Conservation (phyloP, 2,329 filamentous ascomycete genomes). For the Fusarium annulatum region DNA sequence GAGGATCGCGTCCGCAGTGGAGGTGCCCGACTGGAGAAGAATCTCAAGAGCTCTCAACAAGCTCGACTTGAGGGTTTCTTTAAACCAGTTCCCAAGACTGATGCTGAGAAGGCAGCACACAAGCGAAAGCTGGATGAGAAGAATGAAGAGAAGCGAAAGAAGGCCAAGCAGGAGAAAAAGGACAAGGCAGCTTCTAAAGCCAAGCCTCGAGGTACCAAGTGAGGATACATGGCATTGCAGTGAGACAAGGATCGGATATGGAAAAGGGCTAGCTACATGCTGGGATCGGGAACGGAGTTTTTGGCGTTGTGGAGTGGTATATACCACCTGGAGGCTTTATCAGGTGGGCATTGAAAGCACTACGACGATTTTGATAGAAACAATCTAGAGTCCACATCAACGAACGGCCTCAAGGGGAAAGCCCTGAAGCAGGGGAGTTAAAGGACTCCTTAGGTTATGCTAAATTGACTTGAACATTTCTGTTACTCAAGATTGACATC, state of each 20-base stretch:
- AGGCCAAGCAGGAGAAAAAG: slow-evolving; percentile 92
- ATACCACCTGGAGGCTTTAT: background rate
- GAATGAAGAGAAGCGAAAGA: slow-evolving; percentile 93
- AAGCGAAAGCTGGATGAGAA: slow-evolving; percentile 97
- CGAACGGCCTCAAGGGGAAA: background rate
- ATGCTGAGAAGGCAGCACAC: slow-evolving; percentile 82
- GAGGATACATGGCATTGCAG: background rate
- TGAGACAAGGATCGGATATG: slow-evolving; percentile 2
- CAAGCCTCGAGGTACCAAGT: slow-evolving; percentile 76
- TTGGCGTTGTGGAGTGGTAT: slow-evolving; percentile 33
- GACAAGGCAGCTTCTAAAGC: slow-evolving; percentile 92
- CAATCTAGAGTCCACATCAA: background rate
- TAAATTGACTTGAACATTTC: background rate
- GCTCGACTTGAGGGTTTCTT: slow-evolving; percentile 95
- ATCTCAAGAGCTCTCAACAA: slow-evolving; percentile 90
- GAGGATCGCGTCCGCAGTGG: slow-evolving; percentile 90
- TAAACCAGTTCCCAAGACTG: slow-evolving; percentile 89
- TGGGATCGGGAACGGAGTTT: slow-evolving; percentile 36
- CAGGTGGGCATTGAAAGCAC: background rate
- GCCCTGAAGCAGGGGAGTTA: background rate
- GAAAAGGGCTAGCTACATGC: slow-evolving; percentile 4
- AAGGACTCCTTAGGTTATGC: too few relatives aligned
- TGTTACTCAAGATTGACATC: background rate
- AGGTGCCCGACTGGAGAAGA: slow-evolving; percentile 85
- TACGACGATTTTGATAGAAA: slow-evolving; percentile 8